Percentiles rank a stretch among this genome's conserved stretches.
phyloP scores from a whole-genome alignment of 192 early-diverging fungal species.

The Gorgonomyces haynaldii region DNA sequence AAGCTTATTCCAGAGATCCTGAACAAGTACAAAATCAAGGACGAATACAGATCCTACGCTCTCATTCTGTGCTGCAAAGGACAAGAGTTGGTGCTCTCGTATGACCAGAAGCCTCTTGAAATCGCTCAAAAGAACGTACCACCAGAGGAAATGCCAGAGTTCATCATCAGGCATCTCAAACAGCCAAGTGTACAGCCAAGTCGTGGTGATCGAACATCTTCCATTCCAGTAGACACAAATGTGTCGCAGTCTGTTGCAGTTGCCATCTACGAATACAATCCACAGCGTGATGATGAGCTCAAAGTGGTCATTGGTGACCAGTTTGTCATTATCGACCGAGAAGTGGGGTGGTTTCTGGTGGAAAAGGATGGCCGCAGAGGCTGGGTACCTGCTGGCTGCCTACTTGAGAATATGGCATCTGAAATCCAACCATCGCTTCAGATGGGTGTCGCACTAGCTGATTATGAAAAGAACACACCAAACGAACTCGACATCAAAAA shows the following conservation, averaged over 20 bases:
- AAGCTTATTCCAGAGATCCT: slow-evolving; percentile 77
- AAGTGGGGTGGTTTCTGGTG: slow-evolving; percentile 49
- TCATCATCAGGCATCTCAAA: slow-evolving; percentile 52
- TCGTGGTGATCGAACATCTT: background rate
- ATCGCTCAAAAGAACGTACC: slow-evolving; percentile 67
- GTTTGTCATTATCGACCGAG: slow-evolving; percentile 43
- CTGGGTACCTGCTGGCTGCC: slow-evolving; percentile 46
- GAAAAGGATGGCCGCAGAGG: slow-evolving; percentile 39
- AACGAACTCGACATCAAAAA: slow-evolving; percentile 44
- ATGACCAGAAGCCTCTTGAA: slow-evolving; percentile 60
- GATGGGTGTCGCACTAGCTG: slow-evolving; percentile 38
- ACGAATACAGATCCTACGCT: slow-evolving; percentile 76
- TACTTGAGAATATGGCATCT: slow-evolving; percentile 16
- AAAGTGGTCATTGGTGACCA: slow-evolving; percentile 50
- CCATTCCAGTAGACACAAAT: background rate
- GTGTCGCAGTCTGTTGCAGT: slow-evolving; percentile 29
- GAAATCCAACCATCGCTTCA: background rate
- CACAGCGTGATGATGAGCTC: slow-evolving; percentile 46
- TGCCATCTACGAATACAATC: slow-evolving; percentile 50
- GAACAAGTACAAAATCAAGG: slow-evolving; percentile 83
- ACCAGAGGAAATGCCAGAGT: slow-evolving; percentile 59
- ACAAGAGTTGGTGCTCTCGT: slow-evolving; percentile 29
- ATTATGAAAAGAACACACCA: slow-evolving; percentile 29
- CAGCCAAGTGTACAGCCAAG: slow-evolving; percentile 5
- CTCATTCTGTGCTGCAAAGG: slow-evolving; percentile 58